Base-by-base conservation (phyloP, 805 yeast genomes). In the Sugiyamaella marilandica region DNA sequence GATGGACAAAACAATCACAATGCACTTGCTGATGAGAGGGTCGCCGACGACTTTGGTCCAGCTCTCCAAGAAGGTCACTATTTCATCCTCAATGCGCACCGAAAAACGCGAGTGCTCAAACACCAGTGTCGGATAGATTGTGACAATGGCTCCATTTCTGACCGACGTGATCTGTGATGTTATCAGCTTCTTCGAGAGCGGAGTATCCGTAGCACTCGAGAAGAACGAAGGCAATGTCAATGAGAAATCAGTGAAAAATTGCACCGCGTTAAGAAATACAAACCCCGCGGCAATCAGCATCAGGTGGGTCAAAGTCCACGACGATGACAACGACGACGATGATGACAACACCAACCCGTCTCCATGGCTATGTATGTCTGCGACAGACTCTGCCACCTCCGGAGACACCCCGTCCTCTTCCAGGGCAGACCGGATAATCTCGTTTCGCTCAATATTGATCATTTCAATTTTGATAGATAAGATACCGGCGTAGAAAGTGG, bases 381-480 rank as follows among this genome's bases (percentile, higher is more conserved):
- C 82, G 34, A 90, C 91, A 36, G 82, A 77, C 58, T 80, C 82
- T 10, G 97, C 97, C 33, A 86, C 85, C 45, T 74, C 68, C 37
- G 82, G 80, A 43, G 86, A 78, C 33, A 92, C 80, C 24, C 99
- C 98, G 64, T 92, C 99, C 67, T 92, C 99, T 72, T 91, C 94
- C 58, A 92, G 75, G 29, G 87, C 89, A 57, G 81, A 82, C 65
- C 85, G 83, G 65, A 90, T 79, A 51, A 82, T 80, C 54, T 87
- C 82, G 45, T 89, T 85, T 59, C 88, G 82, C 69, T 91, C 88
- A 52, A 94, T 94, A 55, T 87, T 76, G 66, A 82, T 82, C 67
- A 92, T 88, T 69, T 94, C 97, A 45, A 92, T 82, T 71, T 92
- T 92, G 68, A 92, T 77, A 2, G 96, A 83, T 59, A 92, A 78